phyloP scores from a whole-genome alignment of 2,329 filamentous ascomycete genomes.

The Calcarisporium arbuscula region DNA sequence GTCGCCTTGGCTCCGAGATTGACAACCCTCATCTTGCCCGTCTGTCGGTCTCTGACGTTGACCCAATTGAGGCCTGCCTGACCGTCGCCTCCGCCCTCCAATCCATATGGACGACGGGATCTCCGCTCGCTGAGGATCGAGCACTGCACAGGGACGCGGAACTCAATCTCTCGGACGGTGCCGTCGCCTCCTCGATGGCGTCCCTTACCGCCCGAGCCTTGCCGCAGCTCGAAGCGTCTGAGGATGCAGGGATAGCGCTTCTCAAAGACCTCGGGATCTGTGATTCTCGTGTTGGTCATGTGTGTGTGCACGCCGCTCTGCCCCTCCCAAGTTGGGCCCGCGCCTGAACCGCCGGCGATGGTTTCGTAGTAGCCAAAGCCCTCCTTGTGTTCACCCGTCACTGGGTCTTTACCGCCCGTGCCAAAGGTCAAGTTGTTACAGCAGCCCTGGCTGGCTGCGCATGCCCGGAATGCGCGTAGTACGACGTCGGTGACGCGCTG shows the following conservation, averaged over 20 bases:
- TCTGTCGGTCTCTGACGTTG: slow-evolving; percentile 11
- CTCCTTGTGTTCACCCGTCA: slow-evolving; percentile 33
- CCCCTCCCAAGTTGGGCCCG: slow-evolving; percentile 66
- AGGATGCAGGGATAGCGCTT: slow-evolving; percentile 63
- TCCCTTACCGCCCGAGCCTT: slow-evolving; percentile 50
- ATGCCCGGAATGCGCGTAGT: slow-evolving; percentile 71
- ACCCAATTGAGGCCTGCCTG: slow-evolving; percentile 55
- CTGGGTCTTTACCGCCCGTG: slow-evolving; percentile 64
- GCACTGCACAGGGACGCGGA: slow-evolving; percentile 69
- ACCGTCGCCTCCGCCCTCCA: slow-evolving; percentile 65
- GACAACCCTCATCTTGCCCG: slow-evolving; percentile 30
- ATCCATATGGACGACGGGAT: slow-evolving; percentile 66
- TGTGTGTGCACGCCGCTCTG: slow-evolving; percentile 73
- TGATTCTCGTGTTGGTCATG: slow-evolving; percentile 84
- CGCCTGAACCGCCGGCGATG: slow-evolving; percentile 71
- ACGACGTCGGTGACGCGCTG: slow-evolving; percentile 82
- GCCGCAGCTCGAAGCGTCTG: slow-evolving; percentile 59
- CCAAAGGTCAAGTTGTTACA: slow-evolving; percentile 84
- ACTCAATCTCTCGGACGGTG: slow-evolving; percentile 73
- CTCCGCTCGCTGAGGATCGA: slow-evolving; percentile 73
- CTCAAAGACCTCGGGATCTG: slow-evolving; percentile 74
- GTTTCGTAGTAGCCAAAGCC: slow-evolving; percentile 88
- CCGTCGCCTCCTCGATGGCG: slow-evolving; percentile 67
- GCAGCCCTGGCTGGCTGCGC: slow-evolving; percentile 72
- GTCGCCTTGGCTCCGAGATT: slow-evolving; percentile 57